phyloP scores from a whole-genome alignment of 768 basidiomycete species.

The Saitozyma sp. region DNA sequence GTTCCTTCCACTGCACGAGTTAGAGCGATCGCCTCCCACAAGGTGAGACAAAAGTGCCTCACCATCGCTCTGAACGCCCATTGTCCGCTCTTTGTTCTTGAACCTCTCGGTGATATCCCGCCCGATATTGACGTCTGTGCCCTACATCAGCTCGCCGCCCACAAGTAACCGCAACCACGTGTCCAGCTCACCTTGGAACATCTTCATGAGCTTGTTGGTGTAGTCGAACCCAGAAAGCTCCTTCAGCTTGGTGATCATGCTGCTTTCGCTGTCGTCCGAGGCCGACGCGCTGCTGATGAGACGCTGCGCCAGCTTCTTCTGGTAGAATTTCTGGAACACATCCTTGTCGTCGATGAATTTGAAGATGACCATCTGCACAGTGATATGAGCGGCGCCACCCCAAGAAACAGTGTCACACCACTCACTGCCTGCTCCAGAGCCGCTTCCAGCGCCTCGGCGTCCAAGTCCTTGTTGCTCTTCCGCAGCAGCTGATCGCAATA shows the following conservation, averaged over 20 bases:
- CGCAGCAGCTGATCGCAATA: slow-evolving; percentile 84
- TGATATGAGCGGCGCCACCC: background rate
- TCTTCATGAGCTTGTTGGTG: slow-evolving; percentile 90
- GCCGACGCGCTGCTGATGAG: slow-evolving; percentile 87
- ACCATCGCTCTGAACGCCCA: slow-evolving; percentile 13
- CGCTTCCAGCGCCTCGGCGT: slow-evolving; percentile 85
- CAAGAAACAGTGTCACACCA: slow-evolving; percentile 8
- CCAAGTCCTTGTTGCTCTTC: slow-evolving; percentile 93
- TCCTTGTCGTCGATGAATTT: slow-evolving; percentile 99
- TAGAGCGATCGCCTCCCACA: background rate
- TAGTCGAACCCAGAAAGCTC: slow-evolving; percentile 96
- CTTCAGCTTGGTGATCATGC: slow-evolving; percentile 97
- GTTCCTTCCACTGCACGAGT: slow-evolving; percentile 69
- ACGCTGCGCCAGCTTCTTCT: slow-evolving; percentile 86
- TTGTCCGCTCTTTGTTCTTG: slow-evolving; percentile 86
- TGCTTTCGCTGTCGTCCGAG: slow-evolving; percentile 93
- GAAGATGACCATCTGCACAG: slow-evolving; percentile 85
- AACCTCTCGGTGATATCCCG: slow-evolving; percentile 94
- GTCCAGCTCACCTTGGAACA: slow-evolving; percentile 77
- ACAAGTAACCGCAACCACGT: background rate
- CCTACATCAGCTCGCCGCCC: slow-evolving; percentile 10
- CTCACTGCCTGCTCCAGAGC: slow-evolving; percentile 86
- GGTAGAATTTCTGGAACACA: slow-evolving; percentile 97
- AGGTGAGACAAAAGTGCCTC: background rate
- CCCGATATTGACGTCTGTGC: slow-evolving; percentile 84